These are phyloP conservation scores for Candolleomyces efflorescens DNA, from an alignment of 768 basidiomycete species.

Conservation along the genomic window DNA sequence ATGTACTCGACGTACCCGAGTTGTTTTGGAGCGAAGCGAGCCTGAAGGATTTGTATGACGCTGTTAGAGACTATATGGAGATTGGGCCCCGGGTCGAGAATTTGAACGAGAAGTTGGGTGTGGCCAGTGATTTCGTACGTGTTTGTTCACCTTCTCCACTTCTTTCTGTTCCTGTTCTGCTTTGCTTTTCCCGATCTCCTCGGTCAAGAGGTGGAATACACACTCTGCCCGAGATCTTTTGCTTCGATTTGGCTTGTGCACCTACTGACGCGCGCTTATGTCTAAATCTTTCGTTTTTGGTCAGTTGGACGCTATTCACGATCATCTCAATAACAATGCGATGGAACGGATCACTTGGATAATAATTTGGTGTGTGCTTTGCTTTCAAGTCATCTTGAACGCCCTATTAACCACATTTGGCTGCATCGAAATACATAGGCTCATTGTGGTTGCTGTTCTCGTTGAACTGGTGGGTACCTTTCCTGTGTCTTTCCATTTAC, in stretches of 20 bases:
- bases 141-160: not conserved
- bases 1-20: constrained; percentile 91
- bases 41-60: constrained; percentile 84
- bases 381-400: not conserved
- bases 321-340: constrained; percentile 84
- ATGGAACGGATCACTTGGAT: constrained; percentile 85
- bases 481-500: not conserved
- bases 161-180: not conserved
- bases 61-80: constrained; percentile 94
- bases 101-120: constrained; percentile 83
- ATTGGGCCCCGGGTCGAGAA: constrained; percentile 78
- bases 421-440: constrained; percentile 42
- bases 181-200: not conserved
- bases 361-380: constrained; percentile 38
- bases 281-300: not conserved
- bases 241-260: too few relatives aligned
- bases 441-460: constrained; percentile 86
- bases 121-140: constrained; percentile 85
- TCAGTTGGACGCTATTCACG: constrained; percentile 90
- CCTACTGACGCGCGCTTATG: too few relatives aligned
- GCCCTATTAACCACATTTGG: constrained; percentile 10
- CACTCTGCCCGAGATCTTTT: too few relatives aligned
- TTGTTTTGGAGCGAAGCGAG: constrained; percentile 95
- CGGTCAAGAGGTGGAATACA: too few relatives aligned
- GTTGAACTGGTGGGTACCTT: constrained; percentile 69